Evolutionary conservation across 2,329 filamentous ascomycete species (phyloP).

Genomic region (Cladosporium sp.): DNA sequence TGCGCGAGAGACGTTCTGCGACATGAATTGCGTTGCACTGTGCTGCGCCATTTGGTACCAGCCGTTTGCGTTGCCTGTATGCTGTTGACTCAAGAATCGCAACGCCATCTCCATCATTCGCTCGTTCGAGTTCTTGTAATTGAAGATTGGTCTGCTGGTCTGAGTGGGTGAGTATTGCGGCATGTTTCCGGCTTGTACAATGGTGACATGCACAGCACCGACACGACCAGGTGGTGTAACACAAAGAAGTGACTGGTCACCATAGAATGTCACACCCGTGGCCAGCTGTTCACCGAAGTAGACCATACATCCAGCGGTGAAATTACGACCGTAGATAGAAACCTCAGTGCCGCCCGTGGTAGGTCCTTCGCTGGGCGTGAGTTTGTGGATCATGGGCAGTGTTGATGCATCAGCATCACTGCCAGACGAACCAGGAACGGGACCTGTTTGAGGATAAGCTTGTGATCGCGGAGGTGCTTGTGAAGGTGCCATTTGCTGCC

Average conservation of each 20-base stretch:
- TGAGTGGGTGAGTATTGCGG: constrained; percentile 26
- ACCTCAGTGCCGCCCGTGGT: constrained; percentile 82
- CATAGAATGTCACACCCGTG: constrained; percentile 75
- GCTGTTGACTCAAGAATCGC: constrained; percentile 32
- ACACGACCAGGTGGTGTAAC: constrained; percentile 68
- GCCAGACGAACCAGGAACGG: constrained; percentile 4
- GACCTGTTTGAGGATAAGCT: not conserved
- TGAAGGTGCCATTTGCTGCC: constrained; percentile 19
- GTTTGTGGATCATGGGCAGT: constrained; percentile 68
- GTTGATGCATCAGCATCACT: constrained; percentile 2
- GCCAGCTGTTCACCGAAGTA: constrained; percentile 72
- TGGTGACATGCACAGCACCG: constrained; percentile 67
- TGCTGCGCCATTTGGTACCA: constrained; percentile 29
- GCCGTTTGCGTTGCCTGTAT: constrained; percentile 28
- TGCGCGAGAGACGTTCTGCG: constrained; percentile 19
- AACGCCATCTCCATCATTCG: constrained; percentile 55
- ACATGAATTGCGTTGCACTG: constrained; percentile 23
- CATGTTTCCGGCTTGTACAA: constrained; percentile 42
- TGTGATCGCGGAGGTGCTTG: constrained; percentile 7
- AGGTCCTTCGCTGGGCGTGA: constrained; percentile 78
- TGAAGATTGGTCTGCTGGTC: constrained; percentile 45
- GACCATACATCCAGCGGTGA: constrained; percentile 74
- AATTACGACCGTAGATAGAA: constrained; percentile 74
- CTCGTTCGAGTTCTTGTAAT: constrained; percentile 68
- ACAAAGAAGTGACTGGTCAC: constrained; percentile 73